A percentile compares a stretch with the other conserved stretches of the same genome.
Conservation (phyloP, 305 asterid species). For the Fraxinus angustifolia region DNA sequence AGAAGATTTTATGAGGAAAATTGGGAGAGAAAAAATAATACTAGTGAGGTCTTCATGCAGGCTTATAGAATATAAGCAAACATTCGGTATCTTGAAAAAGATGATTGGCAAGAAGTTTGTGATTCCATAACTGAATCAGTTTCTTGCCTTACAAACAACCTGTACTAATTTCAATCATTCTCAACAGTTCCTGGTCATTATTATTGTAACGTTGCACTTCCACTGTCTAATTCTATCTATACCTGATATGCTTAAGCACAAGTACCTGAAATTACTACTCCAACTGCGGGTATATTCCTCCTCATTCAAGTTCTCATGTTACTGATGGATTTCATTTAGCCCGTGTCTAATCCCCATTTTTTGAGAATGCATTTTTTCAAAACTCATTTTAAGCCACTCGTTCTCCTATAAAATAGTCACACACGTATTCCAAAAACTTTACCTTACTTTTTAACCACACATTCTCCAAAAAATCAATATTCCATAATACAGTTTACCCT, state of each 20-base stretch:
- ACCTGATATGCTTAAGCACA: background rate
- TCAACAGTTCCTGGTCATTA: background rate
- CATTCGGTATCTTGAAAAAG: background rate
- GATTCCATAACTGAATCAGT: background rate
- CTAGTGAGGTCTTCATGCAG: background rate
- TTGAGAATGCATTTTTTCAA: too few species aligned
- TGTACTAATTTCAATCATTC: background rate
- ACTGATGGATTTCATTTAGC: background rate
- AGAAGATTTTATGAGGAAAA: conserved; percentile 4
- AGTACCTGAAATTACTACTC: background rate
- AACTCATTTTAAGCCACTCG: background rate
- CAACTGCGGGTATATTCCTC: background rate
- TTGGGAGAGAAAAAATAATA: conserved; percentile 4
- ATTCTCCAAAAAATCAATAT: background rate
- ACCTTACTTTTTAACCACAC: background rate
- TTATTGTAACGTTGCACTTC: background rate
- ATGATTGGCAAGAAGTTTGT: background rate
- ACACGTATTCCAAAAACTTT: background rate
- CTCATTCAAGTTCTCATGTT: background rate
- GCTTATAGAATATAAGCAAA: background rate
- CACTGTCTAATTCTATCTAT: background rate
- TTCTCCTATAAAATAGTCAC: background rate
- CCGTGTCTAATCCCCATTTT: background rate
- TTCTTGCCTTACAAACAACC: background rate
- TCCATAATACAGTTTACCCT: background rate